phyloP scores from a whole-genome alignment of 352 stramenopile genomes.

The Pythium aphanidermatum region DNA sequence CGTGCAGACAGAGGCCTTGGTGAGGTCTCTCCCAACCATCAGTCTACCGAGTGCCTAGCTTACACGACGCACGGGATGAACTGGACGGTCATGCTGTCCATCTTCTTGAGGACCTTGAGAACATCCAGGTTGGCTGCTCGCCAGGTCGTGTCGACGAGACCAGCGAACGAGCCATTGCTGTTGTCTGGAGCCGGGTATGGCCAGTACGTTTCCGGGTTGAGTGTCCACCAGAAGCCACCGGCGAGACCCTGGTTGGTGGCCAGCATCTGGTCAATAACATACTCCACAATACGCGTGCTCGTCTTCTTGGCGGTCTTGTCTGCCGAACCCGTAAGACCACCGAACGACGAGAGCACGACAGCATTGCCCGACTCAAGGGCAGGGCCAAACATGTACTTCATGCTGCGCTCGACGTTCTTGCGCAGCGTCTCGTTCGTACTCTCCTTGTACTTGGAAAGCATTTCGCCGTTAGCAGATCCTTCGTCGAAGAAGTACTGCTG shows the following conservation, averaged over 20 bases:
- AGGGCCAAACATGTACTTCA: constrained; percentile 78
- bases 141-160: constrained; percentile 72
- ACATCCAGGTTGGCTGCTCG: constrained; percentile 64
- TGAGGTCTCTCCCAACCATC: too few relatives aligned
- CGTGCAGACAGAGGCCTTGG: too few relatives aligned
- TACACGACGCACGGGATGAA: constrained; percentile 58
- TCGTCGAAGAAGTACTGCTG: constrained; percentile 65
- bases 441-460: constrained; percentile 62
- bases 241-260: constrained; percentile 41
- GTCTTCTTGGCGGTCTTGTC: constrained; percentile 56
- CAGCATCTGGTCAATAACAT: constrained; percentile 61
- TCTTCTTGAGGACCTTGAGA: constrained; percentile 44
- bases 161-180: constrained; percentile 39
- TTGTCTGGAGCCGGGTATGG: constrained; percentile 67
- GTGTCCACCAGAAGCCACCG: constrained; percentile 73
- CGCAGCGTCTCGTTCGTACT: constrained; percentile 41
- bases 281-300: constrained; percentile 62
- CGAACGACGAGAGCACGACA: constrained; percentile 78
- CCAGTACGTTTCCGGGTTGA: constrained; percentile 79
- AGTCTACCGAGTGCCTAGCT: not conserved
- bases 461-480: constrained; percentile 35
- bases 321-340: constrained; percentile 53
- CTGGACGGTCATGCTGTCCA: constrained; percentile 68
- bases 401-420: constrained; percentile 62
- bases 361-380: constrained; percentile 53